These are phyloP conservation scores for Cyberlindnera americana DNA, from an alignment of 805 yeast genomes.

Conservation along the genomic window DNA sequence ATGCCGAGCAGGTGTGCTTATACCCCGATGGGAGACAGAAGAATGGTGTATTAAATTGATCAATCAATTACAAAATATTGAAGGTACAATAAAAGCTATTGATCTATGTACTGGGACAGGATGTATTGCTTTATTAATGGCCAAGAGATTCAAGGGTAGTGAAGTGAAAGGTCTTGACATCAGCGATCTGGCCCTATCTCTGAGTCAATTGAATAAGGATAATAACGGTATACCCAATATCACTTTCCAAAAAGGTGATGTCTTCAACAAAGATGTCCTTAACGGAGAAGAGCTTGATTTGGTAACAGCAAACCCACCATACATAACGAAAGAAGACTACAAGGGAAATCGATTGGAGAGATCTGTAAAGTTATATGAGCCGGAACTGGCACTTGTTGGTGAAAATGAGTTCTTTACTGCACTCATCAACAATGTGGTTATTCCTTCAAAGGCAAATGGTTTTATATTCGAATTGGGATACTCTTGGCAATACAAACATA, in stretches of 20 bases:
- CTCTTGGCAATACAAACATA: conserved; percentile 47
- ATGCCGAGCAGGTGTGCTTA: conserved; percentile 66
- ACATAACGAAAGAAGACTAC: conserved; percentile 54
- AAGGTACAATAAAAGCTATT: conserved; percentile 31
- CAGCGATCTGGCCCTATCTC: conserved; percentile 45
- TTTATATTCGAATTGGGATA: conserved; percentile 81
- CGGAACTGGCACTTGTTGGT: conserved; percentile 75
- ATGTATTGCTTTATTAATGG: conserved; percentile 64
- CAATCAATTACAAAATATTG: conserved; percentile 8
- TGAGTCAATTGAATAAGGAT: conserved; percentile 45
- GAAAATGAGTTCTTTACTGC: conserved; percentile 65
- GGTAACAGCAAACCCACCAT: conserved; percentile 89
- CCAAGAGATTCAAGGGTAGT: conserved; percentile 26
- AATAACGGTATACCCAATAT: conserved; percentile 12
- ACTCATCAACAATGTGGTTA: conserved; percentile 44
- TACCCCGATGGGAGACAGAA: conserved; percentile 95
- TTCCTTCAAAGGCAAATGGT: conserved; percentile 41
- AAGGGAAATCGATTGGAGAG: conserved; percentile 40
- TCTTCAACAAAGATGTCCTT: conserved; percentile 4
- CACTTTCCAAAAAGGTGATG: conserved; percentile 7
- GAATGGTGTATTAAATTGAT: conserved; percentile 67
- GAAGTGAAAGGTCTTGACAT: conserved; percentile 51
- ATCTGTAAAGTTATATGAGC: conserved; percentile 75
- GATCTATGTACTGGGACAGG: conserved; percentile 92
- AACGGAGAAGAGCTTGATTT: conserved; percentile 38